phyloP scores from a whole-genome alignment of 768 basidiomycete species.

The Termitomyces sp. region DNA sequence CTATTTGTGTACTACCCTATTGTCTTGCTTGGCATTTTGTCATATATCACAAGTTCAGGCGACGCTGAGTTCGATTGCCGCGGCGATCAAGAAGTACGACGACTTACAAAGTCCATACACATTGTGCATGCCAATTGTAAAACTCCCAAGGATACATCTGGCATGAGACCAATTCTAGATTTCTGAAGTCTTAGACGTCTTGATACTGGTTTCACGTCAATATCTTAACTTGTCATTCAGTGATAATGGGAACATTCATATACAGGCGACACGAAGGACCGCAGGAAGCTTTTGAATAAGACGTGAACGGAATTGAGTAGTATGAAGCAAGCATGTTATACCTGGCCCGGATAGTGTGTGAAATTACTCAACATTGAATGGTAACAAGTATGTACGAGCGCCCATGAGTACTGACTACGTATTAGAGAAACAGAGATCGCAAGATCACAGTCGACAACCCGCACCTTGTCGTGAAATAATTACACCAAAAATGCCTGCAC shows the following conservation, averaged over 20 bases:
- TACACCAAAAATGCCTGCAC: too few relatives aligned
- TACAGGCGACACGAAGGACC: not conserved
- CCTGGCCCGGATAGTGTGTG: not conserved
- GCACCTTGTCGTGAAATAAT: too few relatives aligned
- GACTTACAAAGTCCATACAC: too few relatives aligned
- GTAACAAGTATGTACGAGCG: not conserved
- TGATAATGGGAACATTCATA: not conserved
- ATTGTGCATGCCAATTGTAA: not conserved
- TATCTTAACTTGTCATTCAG: not conserved
- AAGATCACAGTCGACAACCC: not conserved
- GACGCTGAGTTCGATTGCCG: not conserved
- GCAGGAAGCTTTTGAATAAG: not conserved
- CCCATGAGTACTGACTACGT: too few relatives aligned
- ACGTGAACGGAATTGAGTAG: not conserved
- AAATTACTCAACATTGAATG: not conserved
- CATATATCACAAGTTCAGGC: not conserved
- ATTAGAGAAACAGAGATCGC: not conserved
- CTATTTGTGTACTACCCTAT: too few relatives aligned
- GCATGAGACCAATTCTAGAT: not conserved
- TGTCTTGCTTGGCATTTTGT: not conserved
- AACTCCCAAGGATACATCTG: not conserved
- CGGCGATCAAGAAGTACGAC: not conserved
- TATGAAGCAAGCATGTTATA: not conserved
- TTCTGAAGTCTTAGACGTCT: not conserved
- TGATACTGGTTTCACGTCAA: too few relatives aligned